These are phyloP conservation scores for Botrytis tulipae DNA, from an alignment of 2,329 filamentous ascomycete species.

Conservation along the genomic window DNA sequence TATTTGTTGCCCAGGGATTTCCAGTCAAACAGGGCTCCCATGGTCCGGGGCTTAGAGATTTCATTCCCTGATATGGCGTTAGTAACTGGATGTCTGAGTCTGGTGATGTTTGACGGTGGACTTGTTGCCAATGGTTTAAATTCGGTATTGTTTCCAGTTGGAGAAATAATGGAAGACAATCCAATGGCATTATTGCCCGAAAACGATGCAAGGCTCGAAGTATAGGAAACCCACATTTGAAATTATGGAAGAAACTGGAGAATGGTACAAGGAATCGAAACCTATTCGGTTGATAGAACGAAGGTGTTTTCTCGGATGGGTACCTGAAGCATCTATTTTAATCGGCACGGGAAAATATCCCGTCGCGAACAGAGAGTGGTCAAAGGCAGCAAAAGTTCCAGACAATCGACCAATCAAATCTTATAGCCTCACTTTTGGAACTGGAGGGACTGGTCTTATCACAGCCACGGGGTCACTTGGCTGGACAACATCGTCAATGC, in stretches of 20 bases:
- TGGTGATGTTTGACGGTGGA: background rate
- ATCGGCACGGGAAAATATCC: background rate
- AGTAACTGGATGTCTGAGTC: background rate
- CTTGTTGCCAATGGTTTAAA: background rate
- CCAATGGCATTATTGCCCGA: background rate
- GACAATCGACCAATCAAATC: background rate
- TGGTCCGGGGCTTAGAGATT: background rate
- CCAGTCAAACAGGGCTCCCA: background rate
- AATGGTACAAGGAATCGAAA: background rate
- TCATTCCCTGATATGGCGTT: background rate
- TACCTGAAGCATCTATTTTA: background rate
- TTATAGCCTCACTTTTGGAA: background rate
- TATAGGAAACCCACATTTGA: background rate
- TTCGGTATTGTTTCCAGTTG: background rate
- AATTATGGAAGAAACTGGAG: background rate
- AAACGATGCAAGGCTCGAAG: no score
- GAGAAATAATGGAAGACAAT: background rate
- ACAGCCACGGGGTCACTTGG: background rate
- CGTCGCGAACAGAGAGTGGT: background rate
- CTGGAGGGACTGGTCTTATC: background rate
- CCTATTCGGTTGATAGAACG: background rate
- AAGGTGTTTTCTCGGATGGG: constrained; percentile 6
- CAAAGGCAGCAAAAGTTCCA: background rate
- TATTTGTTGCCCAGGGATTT: background rate
- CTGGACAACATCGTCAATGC: background rate